These are phyloP conservation scores for Monoraphidium neglectum DNA, from an alignment of 139 green algal species.

Conservation along the genomic window DNA sequence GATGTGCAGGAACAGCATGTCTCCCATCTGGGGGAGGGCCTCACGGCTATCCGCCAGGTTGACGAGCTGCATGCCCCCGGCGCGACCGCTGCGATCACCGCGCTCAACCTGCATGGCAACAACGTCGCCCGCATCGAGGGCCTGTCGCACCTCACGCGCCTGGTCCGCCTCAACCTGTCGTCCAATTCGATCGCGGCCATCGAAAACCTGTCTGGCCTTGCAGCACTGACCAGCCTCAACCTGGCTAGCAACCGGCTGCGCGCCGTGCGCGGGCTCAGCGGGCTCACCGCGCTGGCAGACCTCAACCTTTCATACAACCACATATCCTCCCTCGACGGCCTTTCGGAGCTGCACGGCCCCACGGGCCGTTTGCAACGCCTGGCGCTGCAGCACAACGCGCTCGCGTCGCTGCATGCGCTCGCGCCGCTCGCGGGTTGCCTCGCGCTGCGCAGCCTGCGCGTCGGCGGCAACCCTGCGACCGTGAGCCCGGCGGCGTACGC, in stretches of 20 bases:
- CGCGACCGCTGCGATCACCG: neutral
- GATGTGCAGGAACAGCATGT: no score
- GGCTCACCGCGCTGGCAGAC: conserved; percentile 42
- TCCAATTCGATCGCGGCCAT: conserved; percentile 59
- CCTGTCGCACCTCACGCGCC: conserved; percentile 31
- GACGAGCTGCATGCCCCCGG: conserved; percentile 36
- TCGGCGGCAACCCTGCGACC: conserved; percentile 65
- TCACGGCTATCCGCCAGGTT: conserved; percentile 39
- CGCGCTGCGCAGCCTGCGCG: conserved; percentile 48
- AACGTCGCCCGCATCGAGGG: conserved; percentile 51
- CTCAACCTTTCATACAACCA: conserved; percentile 71
- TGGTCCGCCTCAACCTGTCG: conserved; percentile 70
- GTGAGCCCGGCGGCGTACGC: conserved; percentile 25
- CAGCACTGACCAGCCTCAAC: conserved; percentile 61
- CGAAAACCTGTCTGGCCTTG: conserved; percentile 34
- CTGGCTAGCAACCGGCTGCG: conserved; percentile 74
- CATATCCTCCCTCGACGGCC: conserved; percentile 45
- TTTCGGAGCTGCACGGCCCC: conserved; percentile 38
- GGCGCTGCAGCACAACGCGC: conserved; percentile 64
- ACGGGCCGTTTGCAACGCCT: conserved; percentile 41
- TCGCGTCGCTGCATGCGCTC: conserved; percentile 54
- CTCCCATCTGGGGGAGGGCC: conserved; percentile 43
- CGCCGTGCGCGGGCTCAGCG: conserved; percentile 36
- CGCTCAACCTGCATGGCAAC: conserved; percentile 69
- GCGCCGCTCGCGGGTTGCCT: conserved; percentile 57